Base-by-base conservation (phyloP, 2,329 filamentous ascomycete genomes). In the Microcera coccophila region DNA sequence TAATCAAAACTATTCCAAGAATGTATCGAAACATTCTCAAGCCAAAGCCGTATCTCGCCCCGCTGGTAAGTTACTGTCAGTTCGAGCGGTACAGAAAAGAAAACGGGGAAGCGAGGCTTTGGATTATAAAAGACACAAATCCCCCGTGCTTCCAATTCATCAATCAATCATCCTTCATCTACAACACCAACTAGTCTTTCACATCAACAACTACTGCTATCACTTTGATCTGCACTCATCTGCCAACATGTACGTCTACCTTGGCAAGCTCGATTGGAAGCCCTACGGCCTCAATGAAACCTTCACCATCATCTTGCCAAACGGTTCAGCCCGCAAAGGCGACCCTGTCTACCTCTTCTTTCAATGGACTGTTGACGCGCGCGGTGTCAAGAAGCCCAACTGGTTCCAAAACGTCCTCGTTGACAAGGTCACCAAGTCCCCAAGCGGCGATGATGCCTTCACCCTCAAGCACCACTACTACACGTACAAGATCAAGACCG, bases 281-380 rank as follows among this genome's bases (percentile, higher is more conserved):
- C 11, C n/a, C 18, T 52, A 53, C 29, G 53, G 18, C 36, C 11
- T 36, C 2, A 33, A 55, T 7, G 53, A 55, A 34, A 52, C 48
- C 0, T 55, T 54, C 1, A 41, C 44, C 21, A 39, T 55, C 9
- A n/a, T 52, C 11, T 17, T 55, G 1, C 53, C 53, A 4, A 45
- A 29, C 2, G 53, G 53, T 4, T 44, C 44, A 12, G 53, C 46
- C 16, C 52, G 52, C 5, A 45, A 42, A 3, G 52, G 53, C 2
- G 53, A 55, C 12, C 39, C n/a, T 15, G 52, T 35, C n/a, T 55
- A 54, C n/a, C 28, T 55, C 5, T 55, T 55, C 31, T 52, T 45
- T 3, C 44, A 55, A 18, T 55, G 53, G 50, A 55, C 53, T 0
- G 34, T 17, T 0, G 48, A 47, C 8, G 17, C 42, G 0, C 12